phyloP scores from a whole-genome alignment of 108 stramenopile species.

The Fistulifera solaris region DNA sequence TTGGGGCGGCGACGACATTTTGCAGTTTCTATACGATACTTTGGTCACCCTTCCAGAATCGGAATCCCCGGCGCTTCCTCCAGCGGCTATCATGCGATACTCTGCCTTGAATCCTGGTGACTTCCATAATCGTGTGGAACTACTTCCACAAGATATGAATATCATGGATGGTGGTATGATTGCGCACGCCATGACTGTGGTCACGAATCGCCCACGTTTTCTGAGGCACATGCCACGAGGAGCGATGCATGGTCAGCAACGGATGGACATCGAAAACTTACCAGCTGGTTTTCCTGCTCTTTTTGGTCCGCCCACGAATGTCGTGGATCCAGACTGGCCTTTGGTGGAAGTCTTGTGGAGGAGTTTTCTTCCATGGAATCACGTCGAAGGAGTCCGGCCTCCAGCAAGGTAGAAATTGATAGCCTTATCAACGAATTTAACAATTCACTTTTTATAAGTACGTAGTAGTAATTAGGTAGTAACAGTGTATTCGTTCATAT shows the following conservation, averaged over 20 bases:
- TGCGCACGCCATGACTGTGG: constrained; percentile 56
- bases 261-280: constrained; percentile 11
- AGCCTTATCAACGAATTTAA: too few relatives aligned
- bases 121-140: constrained; percentile 52
- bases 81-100: constrained; percentile 58
- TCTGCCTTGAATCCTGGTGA: constrained; percentile 45
- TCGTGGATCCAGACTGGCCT: constrained; percentile 74
- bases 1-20: constrained; percentile 23
- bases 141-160: constrained; percentile 69
- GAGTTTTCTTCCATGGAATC: constrained; percentile 67
- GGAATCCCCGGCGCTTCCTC: constrained; percentile 9
- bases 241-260: constrained; percentile 2
- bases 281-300: constrained; percentile 7
- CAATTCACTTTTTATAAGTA: too few relatives aligned
- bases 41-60: constrained; percentile 13
- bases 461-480: too few relatives aligned
- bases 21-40: constrained; percentile 19
- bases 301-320: constrained; percentile 27
- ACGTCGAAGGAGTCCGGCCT: constrained; percentile 69
- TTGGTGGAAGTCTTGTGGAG: constrained; percentile 66
- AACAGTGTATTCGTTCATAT: background rate
- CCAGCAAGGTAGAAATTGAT: constrained; percentile 16
- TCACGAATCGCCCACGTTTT: constrained; percentile 57
- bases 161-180: constrained; percentile 61
- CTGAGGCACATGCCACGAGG: constrained; percentile 24